Conservation (phyloP, 371 early-diverging fungal genomes). For the Haplosporangium sp. region DNA sequence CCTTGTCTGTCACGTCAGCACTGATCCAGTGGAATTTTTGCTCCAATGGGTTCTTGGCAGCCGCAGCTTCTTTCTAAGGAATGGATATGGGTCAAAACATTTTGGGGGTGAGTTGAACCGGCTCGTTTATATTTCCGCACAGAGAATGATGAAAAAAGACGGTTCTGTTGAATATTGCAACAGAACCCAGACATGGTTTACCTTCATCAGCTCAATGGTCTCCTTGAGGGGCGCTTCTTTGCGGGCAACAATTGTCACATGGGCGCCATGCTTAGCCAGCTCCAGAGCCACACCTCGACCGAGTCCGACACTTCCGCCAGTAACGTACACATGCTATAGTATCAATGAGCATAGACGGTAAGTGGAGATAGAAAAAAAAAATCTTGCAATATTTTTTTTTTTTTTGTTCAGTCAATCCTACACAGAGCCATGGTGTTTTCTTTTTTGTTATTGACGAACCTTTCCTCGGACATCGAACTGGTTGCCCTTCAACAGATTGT, state of each 20-base stretch:
- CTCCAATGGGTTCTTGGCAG: constrained; percentile 21
- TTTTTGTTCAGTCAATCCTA: too few relatives aligned
- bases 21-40: constrained; percentile 66
- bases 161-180: neutral
- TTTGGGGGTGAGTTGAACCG: neutral
- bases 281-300: constrained; percentile 86
- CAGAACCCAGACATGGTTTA: constrained; percentile 10
- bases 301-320: constrained; percentile 95
- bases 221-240: constrained; percentile 64
- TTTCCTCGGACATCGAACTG: constrained; percentile 44
- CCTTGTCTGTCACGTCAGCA: constrained; percentile 71
- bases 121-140: neutral
- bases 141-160: too few relatives aligned
- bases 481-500: constrained; percentile 29
- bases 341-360: too few relatives aligned
- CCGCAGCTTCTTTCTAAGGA: constrained; percentile 25
- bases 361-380: neutral
- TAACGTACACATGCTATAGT: constrained; percentile 81
- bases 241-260: constrained; percentile 92
- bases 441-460: constrained; percentile 7
- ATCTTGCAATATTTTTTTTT: neutral
- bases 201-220: constrained; percentile 70
- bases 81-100: neutral
- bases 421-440: too few relatives aligned
- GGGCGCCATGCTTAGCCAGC: constrained; percentile 80